Evolutionary conservation across 163 green algal genomes (phyloP).

Genomic region (Scenedesmus sp.): DNA sequence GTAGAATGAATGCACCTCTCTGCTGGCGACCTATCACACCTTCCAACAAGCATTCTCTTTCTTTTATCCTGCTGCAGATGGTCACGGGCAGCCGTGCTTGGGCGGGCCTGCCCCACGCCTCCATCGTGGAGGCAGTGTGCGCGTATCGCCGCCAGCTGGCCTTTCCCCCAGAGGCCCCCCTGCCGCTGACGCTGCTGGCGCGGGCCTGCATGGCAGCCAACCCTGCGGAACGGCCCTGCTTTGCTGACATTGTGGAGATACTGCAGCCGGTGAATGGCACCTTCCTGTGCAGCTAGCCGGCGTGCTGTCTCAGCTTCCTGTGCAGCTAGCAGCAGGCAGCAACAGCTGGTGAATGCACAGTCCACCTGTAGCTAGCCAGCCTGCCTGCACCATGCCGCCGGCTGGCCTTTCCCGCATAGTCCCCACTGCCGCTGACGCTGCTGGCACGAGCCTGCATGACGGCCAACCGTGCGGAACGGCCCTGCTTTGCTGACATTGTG

Average conservation of each 20-base stretch:
- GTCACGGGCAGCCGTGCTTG: neutral
- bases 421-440: neutral
- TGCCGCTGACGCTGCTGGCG: conserved; percentile 3
- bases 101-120: neutral
- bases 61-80: neutral
- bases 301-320: neutral
- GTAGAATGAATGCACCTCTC: too few species aligned
- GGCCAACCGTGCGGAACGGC: neutral
- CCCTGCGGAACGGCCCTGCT: conserved; percentile 4
- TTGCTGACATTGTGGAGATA: neutral
- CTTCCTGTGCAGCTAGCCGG: neutral
- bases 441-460: neutral
- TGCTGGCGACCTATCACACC: too few species aligned
- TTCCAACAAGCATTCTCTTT: neutral
- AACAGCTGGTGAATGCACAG: too few species aligned
- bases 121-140: conserved; percentile 9
- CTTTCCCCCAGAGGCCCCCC: neutral
- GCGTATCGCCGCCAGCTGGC: neutral
- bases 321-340: neutral
- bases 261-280: neutral
- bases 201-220: neutral
- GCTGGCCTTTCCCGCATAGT: neutral
- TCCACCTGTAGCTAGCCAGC: too few species aligned
- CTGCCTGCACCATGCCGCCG: neutral
- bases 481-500: neutral